Base-by-base conservation (phyloP, 306 rosid genomes). In the Adenanthera pavonina region DNA sequence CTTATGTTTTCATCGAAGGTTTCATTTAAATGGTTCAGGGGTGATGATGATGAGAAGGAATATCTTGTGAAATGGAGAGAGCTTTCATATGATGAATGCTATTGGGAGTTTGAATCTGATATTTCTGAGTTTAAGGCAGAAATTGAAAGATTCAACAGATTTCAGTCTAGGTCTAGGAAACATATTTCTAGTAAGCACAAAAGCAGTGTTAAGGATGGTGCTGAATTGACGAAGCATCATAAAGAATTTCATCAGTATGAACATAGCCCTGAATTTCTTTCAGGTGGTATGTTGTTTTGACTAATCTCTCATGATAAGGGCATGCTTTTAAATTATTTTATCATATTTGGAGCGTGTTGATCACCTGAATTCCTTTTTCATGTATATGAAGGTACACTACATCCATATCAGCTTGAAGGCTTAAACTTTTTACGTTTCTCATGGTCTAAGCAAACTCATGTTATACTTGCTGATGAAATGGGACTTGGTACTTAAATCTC, bases 391-490 rank as follows among this genome's bases (percentile, higher is more conserved):
- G 95, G 95, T 67, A 36, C 87, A 43, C 84, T 91, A 35, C 95
- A 91, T 81, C 95, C 95, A 43, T 91, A 91, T 56, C 95, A 91
- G 87, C 95, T 91, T 61, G 95, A 91, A 79, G 95, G 95, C 69
- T 77, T 91, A 84, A 91, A 91, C 87, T 91, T 91, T 84, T 83
- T 91, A 72, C 92, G 92, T 44, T 89, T 81, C 81, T 89, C 95
- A 76, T 91, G 95, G 95, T 91, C 92, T 72, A 91, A 91, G 83
- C 91, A 89, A 83, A 91, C 95, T 52, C 95, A 91, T 56, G 95
- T 91, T 41, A 89, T 91, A 80, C 91, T 91, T 74, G 95, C 95
- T 74, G 95, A 91, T 68, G 95, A 91, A 82, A 91, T 91, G 95
- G 95, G 92, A 77, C 95, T 91, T n/a, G 92, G 95, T 91, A 82